Evolutionary conservation across 2,329 filamentous ascomycete genomes (phyloP), one percentile per base, ranked within the genome.

Genomic region (Microcyclosporella mali): DNA sequence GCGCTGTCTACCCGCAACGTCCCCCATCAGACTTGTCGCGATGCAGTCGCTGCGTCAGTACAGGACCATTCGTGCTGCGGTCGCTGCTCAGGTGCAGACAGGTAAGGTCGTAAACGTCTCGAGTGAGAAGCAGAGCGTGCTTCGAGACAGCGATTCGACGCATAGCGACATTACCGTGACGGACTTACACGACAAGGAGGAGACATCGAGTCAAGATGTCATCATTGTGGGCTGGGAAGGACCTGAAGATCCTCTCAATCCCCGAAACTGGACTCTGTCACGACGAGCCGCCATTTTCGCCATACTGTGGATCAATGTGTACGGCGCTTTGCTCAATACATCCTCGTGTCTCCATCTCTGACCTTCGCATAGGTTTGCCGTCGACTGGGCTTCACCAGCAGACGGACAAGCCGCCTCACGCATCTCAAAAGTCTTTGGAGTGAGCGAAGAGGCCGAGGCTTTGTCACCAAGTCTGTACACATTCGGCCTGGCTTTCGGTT

Each of bases 401-500:
- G 54, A 56, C 40, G 48, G 48, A 2, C 50, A 52, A 32, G 45
- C 41, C 14, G 45, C 42, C 6, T 19, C 32, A 6, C 38, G 16
- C 12, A 50, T 47, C 9, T 42, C 48, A 4, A 16, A 37, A 14
- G 40, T 39, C 3, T 55, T 57, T 31, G 50, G 53, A 33, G 49
- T 56, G 15, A 48, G 49, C 39, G 43, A 52, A 41, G 51, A 53
- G 36, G 50, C 51, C 11, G 55, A 55, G 35, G 48, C 54, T 4
- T 40, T 59, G 7, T 55, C 51, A n/a, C 52, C 68, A 34, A 68
- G 64, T 51, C 56, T 72, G 50, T 70, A 71, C 42, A 58, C 74
- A 6, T 62, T 74, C 21, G 72, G 71, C 1, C 57, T 67, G 28
- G 66, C 60, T 2, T 46, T 59, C 12, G 67, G 66, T 4, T 60